Evolutionary conservation across 106 monocot genomes (phyloP), one percentile per base, ranked within the genome.

Genomic region (Acanthochlamys bracteata): DNA sequence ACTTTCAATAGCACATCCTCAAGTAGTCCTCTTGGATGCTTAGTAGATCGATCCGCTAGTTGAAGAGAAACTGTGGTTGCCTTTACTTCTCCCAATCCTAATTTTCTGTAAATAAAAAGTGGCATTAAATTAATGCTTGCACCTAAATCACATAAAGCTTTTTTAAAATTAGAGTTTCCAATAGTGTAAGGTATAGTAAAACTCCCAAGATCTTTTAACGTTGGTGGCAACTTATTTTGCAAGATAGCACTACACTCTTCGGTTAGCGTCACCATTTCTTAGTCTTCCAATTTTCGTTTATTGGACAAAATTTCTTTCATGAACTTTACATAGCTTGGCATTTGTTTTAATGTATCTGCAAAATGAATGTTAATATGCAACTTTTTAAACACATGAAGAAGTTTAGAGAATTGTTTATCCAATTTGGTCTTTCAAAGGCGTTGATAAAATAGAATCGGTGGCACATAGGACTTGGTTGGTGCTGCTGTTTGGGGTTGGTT

Each of bases 281-380:
- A 57, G 16, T 57, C 3, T 2, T 49, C 49, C 17, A 49, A 10
- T 49, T 17, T 12, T 49, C 49, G 12, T 49, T 49, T 49, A 2
- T 49, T 24, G 20, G 56, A 57, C 1, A 57, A 20, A 24, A 57
- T 21, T 2, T 57, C 19, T 20, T 57, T 57, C 56, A 57, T 57
- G 56, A 57, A 57, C 56, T 57, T 57, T 16, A 24, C 56, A 21
- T 57, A 57, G 56, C 56, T 57, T 22, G 56, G 19, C 56, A 57
- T 57, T 57, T 57, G 56, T 20, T 57, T 19, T 2, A 57, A 20
- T 1, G 19, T 19, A 16, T 57, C 24, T 57, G 56, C 56, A 57
- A 57, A 57, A 19, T 3, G 19, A 19, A 57, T 57, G 19, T 57
- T 57, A 21, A 57, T 57, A 21, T 57, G 56, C 11, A 57, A 17